Evolutionary conservation across 345 rosid genomes (phyloP).

Genomic region (Eucalyptus paniculata): DNA sequence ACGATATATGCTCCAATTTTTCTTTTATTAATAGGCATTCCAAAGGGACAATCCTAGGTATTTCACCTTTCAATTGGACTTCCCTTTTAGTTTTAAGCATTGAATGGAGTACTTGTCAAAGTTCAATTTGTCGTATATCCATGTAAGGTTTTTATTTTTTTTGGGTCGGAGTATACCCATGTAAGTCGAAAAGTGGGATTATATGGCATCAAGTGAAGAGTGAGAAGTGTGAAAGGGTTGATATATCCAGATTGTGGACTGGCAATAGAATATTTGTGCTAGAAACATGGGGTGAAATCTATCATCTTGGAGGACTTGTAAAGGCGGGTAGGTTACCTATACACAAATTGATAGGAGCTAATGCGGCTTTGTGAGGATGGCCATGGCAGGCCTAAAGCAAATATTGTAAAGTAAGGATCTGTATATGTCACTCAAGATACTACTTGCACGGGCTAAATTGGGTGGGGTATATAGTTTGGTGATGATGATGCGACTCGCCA

Average conservation of each 20-base stretch:
- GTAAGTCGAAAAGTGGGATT: background rate
- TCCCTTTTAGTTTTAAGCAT: background rate
- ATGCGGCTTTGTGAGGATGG: fast-evolving
- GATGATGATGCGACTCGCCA: background rate
- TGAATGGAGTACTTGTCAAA: background rate
- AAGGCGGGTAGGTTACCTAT: fast-evolving
- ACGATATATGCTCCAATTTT: background rate
- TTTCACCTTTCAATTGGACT: background rate
- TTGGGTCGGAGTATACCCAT: too few relatives aligned
- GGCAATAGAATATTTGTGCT: background rate
- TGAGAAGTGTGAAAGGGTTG: background rate
- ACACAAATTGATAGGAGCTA: fast-evolving
- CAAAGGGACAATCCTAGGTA: background rate
- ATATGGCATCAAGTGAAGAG: background rate
- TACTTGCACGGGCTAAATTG: background rate
- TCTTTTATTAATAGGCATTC: background rate
- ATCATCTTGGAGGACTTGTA: background rate
- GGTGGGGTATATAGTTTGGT: background rate
- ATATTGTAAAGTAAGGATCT: background rate
- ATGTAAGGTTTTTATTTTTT: too few relatives aligned
- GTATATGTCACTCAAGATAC: background rate
- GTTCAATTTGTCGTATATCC: background rate
- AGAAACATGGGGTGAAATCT: background rate
- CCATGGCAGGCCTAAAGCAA: background rate
- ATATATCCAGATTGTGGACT: background rate